Evolutionary conservation across 306 rosid genomes (phyloP).

Genomic region (Sicyos edulis): DNA sequence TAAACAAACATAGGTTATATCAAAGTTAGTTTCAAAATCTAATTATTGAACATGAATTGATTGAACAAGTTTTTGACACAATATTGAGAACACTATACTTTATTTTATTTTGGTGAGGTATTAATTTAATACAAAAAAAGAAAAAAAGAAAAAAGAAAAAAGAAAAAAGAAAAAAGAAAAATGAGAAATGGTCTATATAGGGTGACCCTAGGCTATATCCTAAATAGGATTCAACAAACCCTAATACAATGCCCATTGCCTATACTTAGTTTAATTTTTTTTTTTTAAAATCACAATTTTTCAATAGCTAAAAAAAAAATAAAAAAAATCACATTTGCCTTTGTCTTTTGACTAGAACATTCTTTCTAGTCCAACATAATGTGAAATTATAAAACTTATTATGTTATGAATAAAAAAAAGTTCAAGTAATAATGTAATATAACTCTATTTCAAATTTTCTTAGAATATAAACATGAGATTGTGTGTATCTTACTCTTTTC

Average conservation of each 20-base stretch:
- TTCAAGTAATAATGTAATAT: too few relatives aligned
- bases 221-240: slow-evolving; percentile 3
- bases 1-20: neutral
- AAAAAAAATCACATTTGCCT: too few relatives aligned
- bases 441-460: too few relatives aligned
- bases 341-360: too few relatives aligned
- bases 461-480: too few relatives aligned
- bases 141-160: neutral
- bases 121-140: neutral
- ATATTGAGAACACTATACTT: neutral
- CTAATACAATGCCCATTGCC: neutral
- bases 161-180: too few relatives aligned
- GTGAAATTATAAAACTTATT: too few relatives aligned
- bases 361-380: too few relatives aligned
- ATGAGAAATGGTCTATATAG: too few relatives aligned
- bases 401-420: too few relatives aligned
- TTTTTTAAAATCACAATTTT: neutral
- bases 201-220: neutral
- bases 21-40: neutral
- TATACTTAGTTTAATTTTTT: neutral
- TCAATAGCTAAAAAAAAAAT: too few relatives aligned
- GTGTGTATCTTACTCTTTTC: too few relatives aligned
- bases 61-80: neutral
- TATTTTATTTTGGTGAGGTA: neutral
- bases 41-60: slow-evolving; percentile 5